phyloP scores from a whole-genome alignment of 2,329 filamentous ascomycete species.

The Aurifilum marmelostoma region DNA sequence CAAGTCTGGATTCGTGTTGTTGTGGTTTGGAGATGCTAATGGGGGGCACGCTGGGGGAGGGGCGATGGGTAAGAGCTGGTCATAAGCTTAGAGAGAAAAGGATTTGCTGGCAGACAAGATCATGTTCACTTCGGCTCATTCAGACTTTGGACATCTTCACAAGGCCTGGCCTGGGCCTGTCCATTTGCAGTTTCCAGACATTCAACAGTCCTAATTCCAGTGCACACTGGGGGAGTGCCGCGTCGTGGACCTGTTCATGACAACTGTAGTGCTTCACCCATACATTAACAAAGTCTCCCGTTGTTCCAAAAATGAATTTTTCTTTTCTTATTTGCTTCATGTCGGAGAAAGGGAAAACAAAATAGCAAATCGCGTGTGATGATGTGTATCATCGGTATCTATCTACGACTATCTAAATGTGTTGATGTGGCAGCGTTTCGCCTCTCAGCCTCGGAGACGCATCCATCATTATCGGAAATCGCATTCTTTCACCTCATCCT shows the following conservation, averaged over 20 bases:
- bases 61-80: not conserved
- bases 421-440: conserved; percentile 11
- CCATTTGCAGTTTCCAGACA: no score
- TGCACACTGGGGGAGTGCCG: not conserved
- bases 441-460: conserved; percentile 6
- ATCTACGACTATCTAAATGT: conserved; percentile 30
- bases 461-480: conserved; percentile 2
- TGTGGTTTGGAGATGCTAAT: not conserved
- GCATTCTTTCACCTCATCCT: conserved; percentile 8
- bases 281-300: not conserved
- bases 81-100: not conserved
- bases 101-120: no score
- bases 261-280: not conserved
- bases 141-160: no score
- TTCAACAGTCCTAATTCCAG: no score
- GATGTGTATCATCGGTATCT: conserved; percentile 31
- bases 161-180: no score
- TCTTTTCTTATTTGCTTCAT: not conserved
- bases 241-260: not conserved
- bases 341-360: not conserved
- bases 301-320: not conserved
- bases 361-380: conserved; percentile 18
- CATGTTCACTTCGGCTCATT: no score
- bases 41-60: not conserved
- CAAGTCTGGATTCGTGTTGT: no score